Percentiles rank a stretch among this genome's conserved stretches.
phyloP scores from a whole-genome alignment of 371 early-diverging fungal species.

The Mucor indicus region DNA sequence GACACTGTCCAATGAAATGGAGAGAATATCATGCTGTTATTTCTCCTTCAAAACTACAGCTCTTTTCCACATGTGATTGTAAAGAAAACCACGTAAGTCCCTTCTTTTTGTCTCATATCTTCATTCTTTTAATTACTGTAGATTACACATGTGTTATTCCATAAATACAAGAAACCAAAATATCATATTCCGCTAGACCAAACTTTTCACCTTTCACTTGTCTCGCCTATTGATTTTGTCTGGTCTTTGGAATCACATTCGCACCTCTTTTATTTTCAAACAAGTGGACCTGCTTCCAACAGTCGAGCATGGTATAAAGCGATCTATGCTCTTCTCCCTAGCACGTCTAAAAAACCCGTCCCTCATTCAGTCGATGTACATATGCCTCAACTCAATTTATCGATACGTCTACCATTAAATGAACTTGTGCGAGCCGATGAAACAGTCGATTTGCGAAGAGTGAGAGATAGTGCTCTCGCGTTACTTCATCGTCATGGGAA shows the following conservation, averaged over 20 bases:
- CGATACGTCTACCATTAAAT: neutral
- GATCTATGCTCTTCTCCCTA: slow-evolving; percentile 3
- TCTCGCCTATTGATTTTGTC: slow-evolving; percentile 7
- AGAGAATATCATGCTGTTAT: slow-evolving; percentile 3
- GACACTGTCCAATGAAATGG: neutral
- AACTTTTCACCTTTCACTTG: neutral
- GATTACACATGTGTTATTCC: too few species aligned
- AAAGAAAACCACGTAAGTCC: too few species aligned
- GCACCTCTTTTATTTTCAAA: slow-evolving; percentile 4
- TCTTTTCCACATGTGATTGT: too few species aligned
- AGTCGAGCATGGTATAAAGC: slow-evolving; percentile 9
- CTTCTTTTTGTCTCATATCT: too few species aligned
- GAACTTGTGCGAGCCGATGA: neutral
- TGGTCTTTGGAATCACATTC: neutral
- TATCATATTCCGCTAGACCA: too few species aligned
- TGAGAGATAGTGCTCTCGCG: slow-evolving; percentile 8
- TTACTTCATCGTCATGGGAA: slow-evolving; percentile 1
- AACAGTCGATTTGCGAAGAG: slow-evolving; percentile 1
- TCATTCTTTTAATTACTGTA: too few species aligned
- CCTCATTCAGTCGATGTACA: neutral
- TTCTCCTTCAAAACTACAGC: neutral
- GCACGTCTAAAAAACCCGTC: neutral
- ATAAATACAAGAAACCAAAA: too few species aligned
- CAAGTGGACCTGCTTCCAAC: neutral
- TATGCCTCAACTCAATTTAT: neutral